These are phyloP conservation scores for Russula abietina DNA, from an alignment of 768 basidiomycete species.

Conservation along the genomic window DNA sequence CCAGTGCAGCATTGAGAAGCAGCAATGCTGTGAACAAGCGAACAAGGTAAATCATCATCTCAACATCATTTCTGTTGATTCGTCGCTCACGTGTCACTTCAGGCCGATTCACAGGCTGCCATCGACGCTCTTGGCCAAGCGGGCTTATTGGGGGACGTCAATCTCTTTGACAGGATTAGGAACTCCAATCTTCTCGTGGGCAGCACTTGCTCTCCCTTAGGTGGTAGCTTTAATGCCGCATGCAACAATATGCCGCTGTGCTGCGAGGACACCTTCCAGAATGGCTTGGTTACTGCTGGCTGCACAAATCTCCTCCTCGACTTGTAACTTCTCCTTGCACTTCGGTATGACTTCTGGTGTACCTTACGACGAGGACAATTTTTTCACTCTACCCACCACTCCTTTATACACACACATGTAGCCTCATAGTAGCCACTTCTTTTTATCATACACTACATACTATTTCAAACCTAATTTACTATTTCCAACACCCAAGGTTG, in stretches of 20 bases:
- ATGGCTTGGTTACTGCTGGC: neutral
- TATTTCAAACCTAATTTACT: conserved; percentile 6
- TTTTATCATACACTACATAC: conserved; percentile 8
- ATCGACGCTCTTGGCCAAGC: no score
- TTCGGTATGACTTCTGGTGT: neutral
- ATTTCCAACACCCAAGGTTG: no score
- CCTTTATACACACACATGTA: neutral
- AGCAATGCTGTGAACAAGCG: neutral
- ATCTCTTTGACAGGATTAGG: neutral
- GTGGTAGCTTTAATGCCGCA: rapidly evolving
- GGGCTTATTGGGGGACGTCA: neutral
- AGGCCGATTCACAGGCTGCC: neutral
- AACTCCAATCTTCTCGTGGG: neutral
- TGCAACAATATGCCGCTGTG: neutral
- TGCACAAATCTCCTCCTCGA: neutral
- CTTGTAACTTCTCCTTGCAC: neutral
- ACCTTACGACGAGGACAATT: conserved; percentile 2
- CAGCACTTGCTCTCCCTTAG: neutral
- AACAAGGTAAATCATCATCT: neutral
- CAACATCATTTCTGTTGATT: neutral
- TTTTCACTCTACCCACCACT: conserved; percentile 6
- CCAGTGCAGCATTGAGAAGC: neutral
- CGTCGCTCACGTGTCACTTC: neutral
- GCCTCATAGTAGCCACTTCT: neutral
- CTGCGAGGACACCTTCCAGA: neutral